A percentile compares a stretch with the other conserved stretches of the same genome.
phyloP scores from a whole-genome alignment of 1,284 basidiomycete genomes.

The Rhodotorula sp. region DNA sequence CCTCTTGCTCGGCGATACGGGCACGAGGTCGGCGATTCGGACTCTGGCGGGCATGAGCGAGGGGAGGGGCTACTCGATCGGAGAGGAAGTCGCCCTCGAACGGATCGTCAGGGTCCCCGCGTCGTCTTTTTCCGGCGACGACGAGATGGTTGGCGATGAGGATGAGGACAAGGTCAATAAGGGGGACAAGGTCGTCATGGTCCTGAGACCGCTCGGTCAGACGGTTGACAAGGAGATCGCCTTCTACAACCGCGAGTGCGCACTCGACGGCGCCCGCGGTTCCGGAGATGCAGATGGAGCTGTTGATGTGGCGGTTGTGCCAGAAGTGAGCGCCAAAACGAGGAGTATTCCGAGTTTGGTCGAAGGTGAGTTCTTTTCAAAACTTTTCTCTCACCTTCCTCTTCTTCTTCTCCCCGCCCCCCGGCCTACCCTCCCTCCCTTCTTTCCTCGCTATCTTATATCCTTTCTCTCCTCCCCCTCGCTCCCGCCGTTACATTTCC shows the following conservation, averaged over 20 bases:
- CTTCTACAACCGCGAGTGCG: constrained; percentile 4
- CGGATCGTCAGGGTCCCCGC: neutral
- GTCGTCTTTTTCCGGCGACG: no score
- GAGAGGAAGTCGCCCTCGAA: constrained; percentile 31
- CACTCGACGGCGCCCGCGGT: neutral
- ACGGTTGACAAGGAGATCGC: constrained; percentile 13
- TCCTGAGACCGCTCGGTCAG: constrained; percentile 23
- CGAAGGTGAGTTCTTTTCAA: constrained; percentile 14
- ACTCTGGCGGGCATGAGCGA: constrained; percentile 22
- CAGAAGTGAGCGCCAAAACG: constrained; percentile 17
- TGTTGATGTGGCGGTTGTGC: constrained; percentile 3
- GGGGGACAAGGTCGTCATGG: constrained; percentile 1
- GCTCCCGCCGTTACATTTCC: no score
- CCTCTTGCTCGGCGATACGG: constrained; percentile 28
- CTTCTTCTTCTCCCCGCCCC: no score
- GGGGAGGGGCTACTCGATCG: constrained; percentile 25
- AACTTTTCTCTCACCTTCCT: neutral
- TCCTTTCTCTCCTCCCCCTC: no score
- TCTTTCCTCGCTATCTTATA: no score
- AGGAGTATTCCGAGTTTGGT: constrained; percentile 19
- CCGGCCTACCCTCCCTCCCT: no score
- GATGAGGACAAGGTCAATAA: neutral
- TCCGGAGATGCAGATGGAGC: neutral
- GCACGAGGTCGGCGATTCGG: constrained; percentile 27
- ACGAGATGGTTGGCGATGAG: neutral